Evolutionary conservation across 306 rosid species (phyloP).

Genomic region (Vigna angularis): DNA sequence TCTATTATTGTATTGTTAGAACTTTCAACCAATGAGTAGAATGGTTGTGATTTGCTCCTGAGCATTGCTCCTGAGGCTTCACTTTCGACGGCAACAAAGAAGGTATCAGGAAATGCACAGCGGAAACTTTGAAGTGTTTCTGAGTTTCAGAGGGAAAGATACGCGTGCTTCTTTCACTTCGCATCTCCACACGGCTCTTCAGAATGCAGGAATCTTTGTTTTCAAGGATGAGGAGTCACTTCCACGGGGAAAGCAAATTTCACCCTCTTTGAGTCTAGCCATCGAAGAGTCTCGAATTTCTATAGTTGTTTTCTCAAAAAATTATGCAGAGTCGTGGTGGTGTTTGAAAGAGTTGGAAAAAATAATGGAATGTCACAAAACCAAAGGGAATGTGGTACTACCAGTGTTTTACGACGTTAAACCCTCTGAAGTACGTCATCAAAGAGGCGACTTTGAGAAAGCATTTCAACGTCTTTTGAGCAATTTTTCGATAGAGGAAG

Average conservation of each 20-base stretch:
- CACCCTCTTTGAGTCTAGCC: background rate
- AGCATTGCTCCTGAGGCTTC: too few relatives aligned
- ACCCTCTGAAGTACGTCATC: conserved; percentile 21
- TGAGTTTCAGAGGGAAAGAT: conserved; percentile 36
- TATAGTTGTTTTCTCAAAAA: conserved; percentile 25
- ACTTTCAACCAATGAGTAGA: too few relatives aligned
- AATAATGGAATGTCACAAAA: conserved; percentile 13
- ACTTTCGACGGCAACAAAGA: too few relatives aligned
- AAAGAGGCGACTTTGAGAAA: background rate
- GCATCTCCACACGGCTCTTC: conserved; percentile 15
- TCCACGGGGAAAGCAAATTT: background rate
- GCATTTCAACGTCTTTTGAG: background rate
- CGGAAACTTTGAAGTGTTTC: background rate
- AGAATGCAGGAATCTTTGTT: background rate
- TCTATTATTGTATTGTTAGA: too few relatives aligned
- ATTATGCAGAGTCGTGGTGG: conserved; percentile 25
- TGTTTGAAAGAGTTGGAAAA: conserved; percentile 1
- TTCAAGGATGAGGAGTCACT: background rate
- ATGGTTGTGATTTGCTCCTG: too few relatives aligned
- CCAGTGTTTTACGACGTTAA: conserved; percentile 19
- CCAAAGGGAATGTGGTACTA: background rate
- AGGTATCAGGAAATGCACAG: too few relatives aligned
- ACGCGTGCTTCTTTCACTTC: background rate
- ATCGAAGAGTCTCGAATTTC: conserved; percentile 2
- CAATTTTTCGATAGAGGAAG: background rate